These are phyloP conservation scores for Aurifilum marmelostoma DNA, from an alignment of 2,329 filamentous ascomycete genomes.

Conservation along the genomic window DNA sequence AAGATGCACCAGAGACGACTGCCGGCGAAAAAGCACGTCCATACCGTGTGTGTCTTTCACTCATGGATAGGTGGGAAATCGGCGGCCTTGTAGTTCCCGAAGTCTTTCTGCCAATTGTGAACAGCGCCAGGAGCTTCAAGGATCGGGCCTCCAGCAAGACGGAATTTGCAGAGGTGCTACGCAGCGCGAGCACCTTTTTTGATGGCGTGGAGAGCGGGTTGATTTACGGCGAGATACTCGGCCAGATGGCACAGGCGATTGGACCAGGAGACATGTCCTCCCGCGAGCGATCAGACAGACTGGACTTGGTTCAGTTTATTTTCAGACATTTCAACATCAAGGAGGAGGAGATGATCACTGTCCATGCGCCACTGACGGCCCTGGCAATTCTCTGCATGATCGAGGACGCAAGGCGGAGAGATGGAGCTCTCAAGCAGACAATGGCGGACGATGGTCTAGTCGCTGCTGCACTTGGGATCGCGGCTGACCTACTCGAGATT, in stretches of 20 bases:
- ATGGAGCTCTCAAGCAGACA: constrained; percentile 28
- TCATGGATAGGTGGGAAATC: constrained; percentile 99
- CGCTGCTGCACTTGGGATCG: constrained; percentile 50
- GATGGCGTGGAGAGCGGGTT: constrained; percentile 94
- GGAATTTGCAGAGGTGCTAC: constrained; percentile 83
- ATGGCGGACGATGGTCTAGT: constrained; percentile 31
- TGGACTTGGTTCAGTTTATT: constrained; percentile 80
- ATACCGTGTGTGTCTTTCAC: constrained; percentile 87
- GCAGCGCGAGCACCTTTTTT: constrained; percentile 94
- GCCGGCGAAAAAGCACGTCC: constrained; percentile 77
- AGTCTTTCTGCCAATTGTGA: constrained; percentile 83
- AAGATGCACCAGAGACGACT: constrained; percentile 50
- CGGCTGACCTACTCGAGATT: constrained; percentile 62
- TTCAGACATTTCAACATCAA: constrained; percentile 86
- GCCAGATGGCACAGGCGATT: constrained; percentile 66
- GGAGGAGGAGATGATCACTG: constrained; percentile 92
- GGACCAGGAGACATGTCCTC: constrained; percentile 47
- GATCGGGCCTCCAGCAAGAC: constrained; percentile 63
- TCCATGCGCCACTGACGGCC: constrained; percentile 78
- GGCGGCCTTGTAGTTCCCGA: constrained; percentile 86
- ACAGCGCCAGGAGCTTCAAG: constrained; percentile 78
- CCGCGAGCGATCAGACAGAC: constrained; percentile 60
- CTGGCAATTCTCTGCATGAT: constrained; percentile 67
- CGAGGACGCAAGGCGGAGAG: constrained; percentile 52
- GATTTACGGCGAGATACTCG: constrained; percentile 83